Evolutionary conservation across 352 stramenopile species (phyloP).

Genomic region (Phytopythium cucurbitacearum): DNA sequence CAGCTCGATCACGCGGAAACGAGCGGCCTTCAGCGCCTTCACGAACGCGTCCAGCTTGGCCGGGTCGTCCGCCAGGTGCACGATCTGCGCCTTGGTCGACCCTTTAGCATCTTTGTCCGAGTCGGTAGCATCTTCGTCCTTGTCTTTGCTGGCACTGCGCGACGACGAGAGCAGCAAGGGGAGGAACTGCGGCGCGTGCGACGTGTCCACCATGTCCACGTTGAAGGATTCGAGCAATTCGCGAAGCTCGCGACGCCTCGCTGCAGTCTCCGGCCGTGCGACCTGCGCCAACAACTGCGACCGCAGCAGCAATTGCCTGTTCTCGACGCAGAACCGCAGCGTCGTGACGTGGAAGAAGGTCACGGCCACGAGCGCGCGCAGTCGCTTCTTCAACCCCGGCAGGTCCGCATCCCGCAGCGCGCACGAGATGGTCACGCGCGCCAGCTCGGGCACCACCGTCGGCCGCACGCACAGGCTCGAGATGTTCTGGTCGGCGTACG

Average conservation of each 20-base stretch:
- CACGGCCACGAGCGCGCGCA: conserved; percentile 57
- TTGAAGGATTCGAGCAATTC: conserved; percentile 28
- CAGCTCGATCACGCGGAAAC: conserved; percentile 44
- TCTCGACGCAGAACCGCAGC: conserved; percentile 53
- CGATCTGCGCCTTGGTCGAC: conserved; percentile 22
- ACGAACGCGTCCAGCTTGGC: conserved; percentile 38
- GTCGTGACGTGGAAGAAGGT: conserved; percentile 82
- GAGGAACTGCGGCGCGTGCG: conserved; percentile 18
- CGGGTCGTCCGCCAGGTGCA: conserved; percentile 55
- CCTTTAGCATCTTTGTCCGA: conserved; percentile 4
- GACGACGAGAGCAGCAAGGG: conserved; percentile 4
- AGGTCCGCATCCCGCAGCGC: conserved; percentile 48
- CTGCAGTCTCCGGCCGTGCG: conserved; percentile 12
- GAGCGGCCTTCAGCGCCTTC: conserved; percentile 20
- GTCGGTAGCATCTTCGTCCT: background rate
- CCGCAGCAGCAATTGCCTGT: conserved; percentile 58
- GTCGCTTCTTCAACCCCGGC: conserved; percentile 45
- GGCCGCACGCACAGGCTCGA: conserved; percentile 64
- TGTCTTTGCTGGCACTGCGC: conserved; percentile 9
- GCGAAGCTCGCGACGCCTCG: conserved; percentile 21
- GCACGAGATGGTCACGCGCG: conserved; percentile 71
- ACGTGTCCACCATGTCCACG: conserved; percentile 20
- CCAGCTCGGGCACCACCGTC: conserved; percentile 71
- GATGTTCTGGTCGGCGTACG: conserved; percentile 70
- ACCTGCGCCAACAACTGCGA: conserved; percentile 57